phyloP scores from a whole-genome alignment of 371 early-diverging fungal genomes.

The Syncephalis plumigaleata region DNA sequence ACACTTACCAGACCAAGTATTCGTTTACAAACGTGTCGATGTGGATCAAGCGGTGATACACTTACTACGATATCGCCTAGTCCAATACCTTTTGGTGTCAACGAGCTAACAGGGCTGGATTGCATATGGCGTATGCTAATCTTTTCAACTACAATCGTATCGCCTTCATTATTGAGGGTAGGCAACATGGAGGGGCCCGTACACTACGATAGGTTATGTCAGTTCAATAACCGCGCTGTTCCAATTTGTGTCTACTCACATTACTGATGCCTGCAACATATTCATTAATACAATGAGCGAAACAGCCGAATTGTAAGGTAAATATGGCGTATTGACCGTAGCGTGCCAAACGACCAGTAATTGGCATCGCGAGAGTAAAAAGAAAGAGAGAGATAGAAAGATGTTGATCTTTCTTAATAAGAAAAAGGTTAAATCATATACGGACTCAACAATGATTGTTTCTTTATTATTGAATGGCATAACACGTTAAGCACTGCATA shows the following conservation, averaged over 20 bases:
- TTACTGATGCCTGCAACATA: neutral
- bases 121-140: constrained; percentile 29
- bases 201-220: constrained; percentile 21
- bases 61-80: constrained; percentile 59
- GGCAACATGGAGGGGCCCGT: constrained; percentile 80
- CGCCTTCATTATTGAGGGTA: constrained; percentile 48
- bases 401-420: too few relatives aligned
- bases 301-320: neutral
- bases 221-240: neutral
- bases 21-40: constrained; percentile 51
- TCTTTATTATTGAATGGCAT: too few relatives aligned
- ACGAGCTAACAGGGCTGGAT: constrained; percentile 11
- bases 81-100: too few relatives aligned
- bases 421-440: too few relatives aligned
- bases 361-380: too few relatives aligned
- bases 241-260: neutral
- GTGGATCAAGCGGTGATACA: constrained; percentile 41
- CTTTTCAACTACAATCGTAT: constrained; percentile 44
- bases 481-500: too few relatives aligned
- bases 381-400: too few relatives aligned
- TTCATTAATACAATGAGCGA: neutral
- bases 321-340: too few relatives aligned
- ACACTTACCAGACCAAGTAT: constrained; percentile 47
- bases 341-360: too few relatives aligned
- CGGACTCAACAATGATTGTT: too few relatives aligned